These are phyloP conservation scores for Talaromyces trachyspermus DNA, from an alignment of 495 filamentous ascomycete genomes.

Conservation along the genomic window DNA sequence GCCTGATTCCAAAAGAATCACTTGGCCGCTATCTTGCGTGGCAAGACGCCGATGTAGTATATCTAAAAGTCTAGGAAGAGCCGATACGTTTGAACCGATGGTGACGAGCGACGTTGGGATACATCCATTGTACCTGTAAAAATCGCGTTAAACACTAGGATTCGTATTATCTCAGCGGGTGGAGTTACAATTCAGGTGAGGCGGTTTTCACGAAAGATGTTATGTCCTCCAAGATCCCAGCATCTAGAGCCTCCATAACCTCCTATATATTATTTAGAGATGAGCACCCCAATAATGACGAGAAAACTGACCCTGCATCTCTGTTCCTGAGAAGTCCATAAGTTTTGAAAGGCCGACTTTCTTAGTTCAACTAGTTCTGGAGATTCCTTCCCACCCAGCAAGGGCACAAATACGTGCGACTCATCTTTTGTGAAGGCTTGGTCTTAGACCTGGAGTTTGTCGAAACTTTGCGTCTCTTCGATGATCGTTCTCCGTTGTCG, in stretches of 20 bases:
- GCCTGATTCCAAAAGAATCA: constrained; percentile 67
- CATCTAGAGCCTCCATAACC: constrained; percentile 35
- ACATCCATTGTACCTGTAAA: constrained; percentile 36
- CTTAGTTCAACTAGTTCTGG: constrained; percentile 44
- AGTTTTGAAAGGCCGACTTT: constrained; percentile 51
- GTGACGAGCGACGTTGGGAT: constrained; percentile 78
- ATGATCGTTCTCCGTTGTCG: constrained; percentile 40
- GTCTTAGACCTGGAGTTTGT: constrained; percentile 21
- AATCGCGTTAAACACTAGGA: too few relatives aligned
- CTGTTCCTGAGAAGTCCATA: constrained; percentile 61
- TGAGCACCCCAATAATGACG: not conserved
- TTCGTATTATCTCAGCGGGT: not conserved
- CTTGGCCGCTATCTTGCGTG: constrained; percentile 39
- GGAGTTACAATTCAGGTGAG: constrained; percentile 35
- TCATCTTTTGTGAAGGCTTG: constrained; percentile 14
- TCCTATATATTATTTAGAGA: constrained; percentile 15
- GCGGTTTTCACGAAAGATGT: constrained; percentile 53
- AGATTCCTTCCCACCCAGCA: constrained; percentile 57
- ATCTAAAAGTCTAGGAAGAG: constrained; percentile 61
- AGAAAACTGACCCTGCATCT: constrained; percentile 56
- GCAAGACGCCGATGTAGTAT: constrained; percentile 52
- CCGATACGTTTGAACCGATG: constrained; percentile 79
- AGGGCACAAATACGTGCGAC: constrained; percentile 43
- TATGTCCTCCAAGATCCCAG: constrained; percentile 60
- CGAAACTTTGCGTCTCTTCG: constrained; percentile 56